These are phyloP conservation scores for Cryptococcus wingfieldii DNA, from an alignment of 1,284 basidiomycete species.

Conservation along the genomic window DNA sequence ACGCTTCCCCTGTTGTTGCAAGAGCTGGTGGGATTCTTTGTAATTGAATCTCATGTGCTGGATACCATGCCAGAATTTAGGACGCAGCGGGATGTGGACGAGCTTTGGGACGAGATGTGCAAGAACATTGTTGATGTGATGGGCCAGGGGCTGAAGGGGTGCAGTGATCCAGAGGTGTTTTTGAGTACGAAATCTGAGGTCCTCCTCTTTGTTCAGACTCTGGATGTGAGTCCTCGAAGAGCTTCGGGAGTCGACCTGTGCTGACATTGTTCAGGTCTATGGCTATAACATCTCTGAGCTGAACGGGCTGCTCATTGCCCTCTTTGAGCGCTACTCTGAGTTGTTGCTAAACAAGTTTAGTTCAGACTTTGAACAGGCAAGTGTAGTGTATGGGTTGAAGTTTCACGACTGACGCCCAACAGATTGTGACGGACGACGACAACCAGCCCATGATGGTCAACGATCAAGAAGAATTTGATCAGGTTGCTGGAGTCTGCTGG, in stretches of 20 bases:
- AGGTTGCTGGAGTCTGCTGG: conserved; percentile 81
- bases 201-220: conserved; percentile 82
- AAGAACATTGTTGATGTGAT: conserved; percentile 71
- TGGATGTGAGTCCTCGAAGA: conserved; percentile 63
- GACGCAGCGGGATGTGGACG: conserved; percentile 84
- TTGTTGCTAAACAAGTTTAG: conserved; percentile 80
- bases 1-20: conserved; percentile 62
- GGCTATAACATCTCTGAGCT: conserved; percentile 79
- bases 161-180: conserved; percentile 78
- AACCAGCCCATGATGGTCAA: conserved; percentile 85
- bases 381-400: conserved; percentile 8
- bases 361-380: conserved; percentile 71
- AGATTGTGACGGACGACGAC: conserved; percentile 88
- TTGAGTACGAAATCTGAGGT: conserved; percentile 79
- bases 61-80: conserved; percentile 77
- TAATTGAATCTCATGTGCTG: conserved; percentile 90
- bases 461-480: conserved; percentile 65
- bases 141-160: conserved; percentile 65
- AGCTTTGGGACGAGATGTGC: conserved; percentile 91
- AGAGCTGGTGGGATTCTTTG: conserved; percentile 98
- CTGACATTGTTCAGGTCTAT: conserved; percentile 59
- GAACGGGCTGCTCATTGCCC: conserved; percentile 74
- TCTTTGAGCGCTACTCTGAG: conserved; percentile 87
- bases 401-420: neutral
- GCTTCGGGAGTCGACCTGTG: neutral